These are phyloP conservation scores for Coniophora puteana DNA, from an alignment of 1,284 basidiomycete species.

Conservation along the genomic window DNA sequence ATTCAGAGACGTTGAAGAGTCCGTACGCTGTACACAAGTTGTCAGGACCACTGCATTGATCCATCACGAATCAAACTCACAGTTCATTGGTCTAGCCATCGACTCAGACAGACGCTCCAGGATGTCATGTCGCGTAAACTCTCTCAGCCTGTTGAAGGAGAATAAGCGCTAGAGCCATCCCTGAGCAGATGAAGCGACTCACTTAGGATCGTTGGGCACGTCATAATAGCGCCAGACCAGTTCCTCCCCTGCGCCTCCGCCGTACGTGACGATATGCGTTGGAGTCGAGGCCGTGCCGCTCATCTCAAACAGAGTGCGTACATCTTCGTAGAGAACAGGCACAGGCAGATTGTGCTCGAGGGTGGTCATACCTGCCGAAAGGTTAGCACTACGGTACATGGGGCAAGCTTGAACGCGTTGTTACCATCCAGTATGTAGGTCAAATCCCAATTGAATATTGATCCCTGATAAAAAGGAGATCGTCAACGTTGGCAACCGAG, in stretches of 20 bases:
- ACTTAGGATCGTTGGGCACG: constrained; percentile 66
- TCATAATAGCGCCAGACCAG: constrained; percentile 63
- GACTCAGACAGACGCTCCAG: constrained; percentile 59
- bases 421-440: constrained; percentile 71
- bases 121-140: constrained; percentile 60
- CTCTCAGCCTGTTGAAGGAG: constrained; percentile 44
- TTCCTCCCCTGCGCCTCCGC: constrained; percentile 63
- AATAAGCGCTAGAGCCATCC: neutral
- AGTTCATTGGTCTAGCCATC: constrained; percentile 51
- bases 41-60: constrained; percentile 8
- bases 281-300: constrained; percentile 73
- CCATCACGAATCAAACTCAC: constrained; percentile 32
- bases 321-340: constrained; percentile 63
- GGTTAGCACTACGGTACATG: too few species aligned
- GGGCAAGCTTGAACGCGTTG: constrained; percentile 10
- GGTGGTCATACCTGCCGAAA: constrained; percentile 66
- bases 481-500: too few species aligned
- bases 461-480: constrained; percentile 62
- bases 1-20: constrained; percentile 64
- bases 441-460: constrained; percentile 71
- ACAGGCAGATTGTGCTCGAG: constrained; percentile 70
- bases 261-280: constrained; percentile 72
- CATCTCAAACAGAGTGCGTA: constrained; percentile 51
- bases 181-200: constrained; percentile 12
- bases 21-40: constrained; percentile 44